Conservation (phyloP, 805 yeast species). For the Nakazawaea sp. region DNA sequence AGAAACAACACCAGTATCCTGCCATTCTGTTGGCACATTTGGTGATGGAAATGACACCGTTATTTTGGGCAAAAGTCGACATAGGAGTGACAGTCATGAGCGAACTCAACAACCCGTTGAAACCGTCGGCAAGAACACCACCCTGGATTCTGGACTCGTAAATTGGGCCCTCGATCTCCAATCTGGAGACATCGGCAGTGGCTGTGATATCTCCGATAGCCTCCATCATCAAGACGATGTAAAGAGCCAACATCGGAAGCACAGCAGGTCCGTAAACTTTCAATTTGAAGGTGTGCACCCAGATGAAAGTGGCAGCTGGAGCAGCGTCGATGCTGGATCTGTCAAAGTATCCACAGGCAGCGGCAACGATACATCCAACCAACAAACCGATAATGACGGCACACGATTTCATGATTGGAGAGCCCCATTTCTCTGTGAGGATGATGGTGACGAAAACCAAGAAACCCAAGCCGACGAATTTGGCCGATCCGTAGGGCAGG, state of each 20-base stretch:
- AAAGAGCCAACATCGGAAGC: slow-evolving; percentile 78
- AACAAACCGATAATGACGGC: slow-evolving; percentile 82
- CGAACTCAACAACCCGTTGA: slow-evolving; percentile 72
- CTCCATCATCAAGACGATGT: slow-evolving; percentile 81
- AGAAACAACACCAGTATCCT: slow-evolving; percentile 50
- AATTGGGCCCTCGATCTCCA: slow-evolving; percentile 73
- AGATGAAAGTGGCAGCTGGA: slow-evolving; percentile 76
- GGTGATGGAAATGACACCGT: slow-evolving; percentile 89
- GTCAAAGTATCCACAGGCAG: slow-evolving; percentile 80
- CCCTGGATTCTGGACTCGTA: slow-evolving; percentile 90
- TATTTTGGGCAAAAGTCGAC: slow-evolving; percentile 91
- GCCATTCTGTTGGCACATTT: slow-evolving; percentile 82
- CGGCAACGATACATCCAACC: slow-evolving; percentile 88
- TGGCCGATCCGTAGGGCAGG: slow-evolving; percentile 75
- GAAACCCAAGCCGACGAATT: slow-evolving; percentile 84
- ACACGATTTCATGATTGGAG: slow-evolving; percentile 93
- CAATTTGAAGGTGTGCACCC: slow-evolving; percentile 82
- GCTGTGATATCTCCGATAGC: slow-evolving; percentile 95
- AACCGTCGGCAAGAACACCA: slow-evolving; percentile 85
- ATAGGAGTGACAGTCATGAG: slow-evolving; percentile 82
- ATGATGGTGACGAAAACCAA: slow-evolving; percentile 69
- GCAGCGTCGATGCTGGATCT: slow-evolving; percentile 53
- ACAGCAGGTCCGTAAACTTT: slow-evolving; percentile 80
- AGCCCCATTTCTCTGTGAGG: slow-evolving; percentile 78
- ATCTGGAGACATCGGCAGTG: slow-evolving; percentile 83